A percentile compares a stretch with the other conserved stretches of the same genome.
These are phyloP conservation scores for Solanum habrochaites DNA, from an alignment of 257 asterid genomes.

Conservation along the genomic window DNA sequence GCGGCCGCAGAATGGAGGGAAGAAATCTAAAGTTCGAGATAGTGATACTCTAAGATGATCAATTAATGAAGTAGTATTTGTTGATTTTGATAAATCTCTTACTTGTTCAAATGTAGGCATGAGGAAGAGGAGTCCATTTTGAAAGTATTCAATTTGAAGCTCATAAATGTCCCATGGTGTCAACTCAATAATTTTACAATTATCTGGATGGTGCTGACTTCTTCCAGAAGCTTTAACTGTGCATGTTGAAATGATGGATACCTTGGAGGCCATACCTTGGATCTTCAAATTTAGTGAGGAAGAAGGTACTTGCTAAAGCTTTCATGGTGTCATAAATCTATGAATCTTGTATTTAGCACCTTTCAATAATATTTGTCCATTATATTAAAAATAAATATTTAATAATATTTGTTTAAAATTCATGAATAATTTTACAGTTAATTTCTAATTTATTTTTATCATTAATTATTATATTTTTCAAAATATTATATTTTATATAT, in stretches of 20 bases:
- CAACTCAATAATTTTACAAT: background rate
- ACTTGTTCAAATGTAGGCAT: background rate
- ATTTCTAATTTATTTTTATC: rapidly evolving
- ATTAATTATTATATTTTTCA: too few species aligned
- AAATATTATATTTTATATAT: too few species aligned
- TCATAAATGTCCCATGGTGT: background rate
- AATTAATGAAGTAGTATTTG: background rate
- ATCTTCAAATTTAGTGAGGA: too few species aligned
- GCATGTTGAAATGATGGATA: background rate
- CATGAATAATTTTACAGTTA: rapidly evolving
- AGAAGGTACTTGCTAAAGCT: too few species aligned
- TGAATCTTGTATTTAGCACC: too few species aligned
- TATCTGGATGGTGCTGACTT: background rate
- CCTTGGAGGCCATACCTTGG: background rate
- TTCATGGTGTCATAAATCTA: too few species aligned
- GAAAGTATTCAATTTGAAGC: background rate
- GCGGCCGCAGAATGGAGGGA: background rate
- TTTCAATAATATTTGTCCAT: rapidly evolving
- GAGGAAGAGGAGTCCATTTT: background rate
- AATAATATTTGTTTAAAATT: too few species aligned
- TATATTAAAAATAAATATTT: too few species aligned
- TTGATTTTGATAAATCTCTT: background rate
- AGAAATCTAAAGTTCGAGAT: background rate
- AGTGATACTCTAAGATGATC: background rate
- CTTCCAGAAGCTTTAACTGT: background rate